Percentiles rank a stretch among this genome's conserved stretches.
phyloP scores from a whole-genome alignment of 2,329 filamentous ascomycete genomes.

The Fusarium setosum region DNA sequence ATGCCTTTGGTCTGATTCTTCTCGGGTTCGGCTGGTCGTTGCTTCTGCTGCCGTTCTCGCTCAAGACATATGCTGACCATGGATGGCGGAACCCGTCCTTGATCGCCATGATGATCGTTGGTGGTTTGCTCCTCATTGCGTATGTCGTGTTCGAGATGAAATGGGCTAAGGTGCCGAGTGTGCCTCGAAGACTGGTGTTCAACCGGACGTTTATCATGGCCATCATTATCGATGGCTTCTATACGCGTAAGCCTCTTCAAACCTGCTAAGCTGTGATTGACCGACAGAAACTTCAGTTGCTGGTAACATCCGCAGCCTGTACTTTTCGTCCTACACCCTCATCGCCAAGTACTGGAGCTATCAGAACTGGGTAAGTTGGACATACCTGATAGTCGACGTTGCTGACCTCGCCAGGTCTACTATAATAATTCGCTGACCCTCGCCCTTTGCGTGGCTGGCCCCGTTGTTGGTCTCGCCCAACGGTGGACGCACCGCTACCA shows the following conservation, averaged over 20 bases:
- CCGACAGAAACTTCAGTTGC: conserved; percentile 34
- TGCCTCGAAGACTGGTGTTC: conserved; percentile 41
- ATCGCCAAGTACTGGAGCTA: conserved; percentile 55
- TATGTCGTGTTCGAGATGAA: conserved; percentile 61
- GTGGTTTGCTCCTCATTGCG: conserved; percentile 51
- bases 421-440: conserved; percentile 51
- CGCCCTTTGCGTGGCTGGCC: conserved; percentile 49
- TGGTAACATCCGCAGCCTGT: conserved; percentile 46
- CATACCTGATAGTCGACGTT: conserved; percentile 39
- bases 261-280: not conserved
- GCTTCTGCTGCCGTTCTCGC: conserved; percentile 75
- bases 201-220: conserved; percentile 47
- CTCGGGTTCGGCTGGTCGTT: conserved; percentile 61
- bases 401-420: conserved; percentile 47
- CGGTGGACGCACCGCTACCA: conserved; percentile 53
- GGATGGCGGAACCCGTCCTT: conserved; percentile 56
- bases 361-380: conserved; percentile 50
- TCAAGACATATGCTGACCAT: conserved; percentile 56
- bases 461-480: conserved; percentile 48
- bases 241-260: conserved; percentile 38
- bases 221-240: conserved; percentile 46
- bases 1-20: conserved; percentile 54
- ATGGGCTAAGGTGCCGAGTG: conserved; percentile 40
- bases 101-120: conserved; percentile 56
- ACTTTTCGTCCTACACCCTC: conserved; percentile 50